phyloP scores from a whole-genome alignment of 1,284 basidiomycete species.

The Agaricales sp. region DNA sequence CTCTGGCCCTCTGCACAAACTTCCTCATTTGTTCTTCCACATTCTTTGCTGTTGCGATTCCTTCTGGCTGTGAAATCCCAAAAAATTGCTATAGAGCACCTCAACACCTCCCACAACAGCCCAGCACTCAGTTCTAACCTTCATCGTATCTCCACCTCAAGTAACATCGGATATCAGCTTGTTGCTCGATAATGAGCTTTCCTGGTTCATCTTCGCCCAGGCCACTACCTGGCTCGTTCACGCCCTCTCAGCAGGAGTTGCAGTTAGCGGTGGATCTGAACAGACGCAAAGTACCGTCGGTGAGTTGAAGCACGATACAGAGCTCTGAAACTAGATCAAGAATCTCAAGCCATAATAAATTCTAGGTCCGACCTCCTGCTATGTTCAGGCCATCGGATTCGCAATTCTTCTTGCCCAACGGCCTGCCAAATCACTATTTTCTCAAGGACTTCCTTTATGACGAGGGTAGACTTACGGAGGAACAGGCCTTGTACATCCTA shows the following conservation, averaged over 20 bases:
- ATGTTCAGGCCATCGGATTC: conserved; percentile 63
- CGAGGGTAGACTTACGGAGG: conserved; percentile 81
- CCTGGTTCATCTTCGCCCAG: not conserved
- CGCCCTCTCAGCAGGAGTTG: no score
- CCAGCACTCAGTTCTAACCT: no score
- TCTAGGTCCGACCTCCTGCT: conserved; percentile 62
- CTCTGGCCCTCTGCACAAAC: no score
- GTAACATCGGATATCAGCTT: not conserved
- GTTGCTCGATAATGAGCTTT: not conserved
- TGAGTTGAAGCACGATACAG: not conserved
- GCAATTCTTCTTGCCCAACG: conserved; percentile 49
- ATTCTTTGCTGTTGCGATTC: no score
- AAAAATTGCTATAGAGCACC: no score
- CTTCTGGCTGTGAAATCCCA: no score
- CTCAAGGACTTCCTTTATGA: conserved; percentile 90
- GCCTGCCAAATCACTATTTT: conserved; percentile 71
- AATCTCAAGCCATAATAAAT: no score
- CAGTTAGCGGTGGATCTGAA: not conserved
- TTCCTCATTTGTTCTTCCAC: no score
- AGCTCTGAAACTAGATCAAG: no score
- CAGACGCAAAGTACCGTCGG: not conserved
- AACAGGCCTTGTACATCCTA: conserved; percentile 85
- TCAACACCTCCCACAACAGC: no score
- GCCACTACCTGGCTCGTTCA: not conserved
- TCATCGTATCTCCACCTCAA: no score